Percentiles rank a stretch among this genome's conserved stretches.
Evolutionary conservation across 768 basidiomycete species (phyloP).

Genomic region (Amanita inopinata): DNA sequence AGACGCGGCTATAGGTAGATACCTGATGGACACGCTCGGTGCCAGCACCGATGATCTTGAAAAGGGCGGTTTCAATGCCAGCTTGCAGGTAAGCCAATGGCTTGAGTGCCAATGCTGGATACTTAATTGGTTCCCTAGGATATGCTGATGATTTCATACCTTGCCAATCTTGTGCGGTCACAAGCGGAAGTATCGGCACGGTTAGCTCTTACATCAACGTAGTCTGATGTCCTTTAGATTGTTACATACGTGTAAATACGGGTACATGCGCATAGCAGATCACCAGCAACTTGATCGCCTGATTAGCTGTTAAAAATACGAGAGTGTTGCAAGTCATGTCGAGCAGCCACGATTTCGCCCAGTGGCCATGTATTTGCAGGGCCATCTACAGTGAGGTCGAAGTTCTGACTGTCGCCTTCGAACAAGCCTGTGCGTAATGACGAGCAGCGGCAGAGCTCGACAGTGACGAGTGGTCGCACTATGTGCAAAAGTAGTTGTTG

Average conservation of each 20-base stretch:
- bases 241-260: not conserved
- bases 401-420: slow-evolving; percentile 17
- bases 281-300: slow-evolving; percentile 9
- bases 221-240: slow-evolving; percentile 20
- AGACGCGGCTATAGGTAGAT: slow-evolving; percentile 81
- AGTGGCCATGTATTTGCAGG: slow-evolving; percentile 94
- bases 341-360: slow-evolving; percentile 80
- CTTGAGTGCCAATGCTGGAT: not conserved
- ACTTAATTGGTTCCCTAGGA: slow-evolving; percentile 40
- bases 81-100: slow-evolving; percentile 48
- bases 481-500: slow-evolving; percentile 79
- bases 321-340: slow-evolving; percentile 94
- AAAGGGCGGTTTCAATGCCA: slow-evolving; percentile 65
- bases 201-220: slow-evolving; percentile 60
- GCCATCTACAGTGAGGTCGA: slow-evolving; percentile 36
- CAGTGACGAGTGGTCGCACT: slow-evolving; percentile 55
- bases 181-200: slow-evolving; percentile 90
- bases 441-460: slow-evolving; percentile 35
- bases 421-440: slow-evolving; percentile 39
- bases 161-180: slow-evolving; percentile 86
- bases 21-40: slow-evolving; percentile 80
- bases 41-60: slow-evolving; percentile 63
- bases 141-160: slow-evolving; percentile 89
- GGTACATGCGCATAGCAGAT: not conserved
- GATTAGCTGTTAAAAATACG: slow-evolving; percentile 86